Base-by-base conservation (phyloP, 2,329 filamentous ascomycete genomes). In the Cucurbitaria berberidis region DNA sequence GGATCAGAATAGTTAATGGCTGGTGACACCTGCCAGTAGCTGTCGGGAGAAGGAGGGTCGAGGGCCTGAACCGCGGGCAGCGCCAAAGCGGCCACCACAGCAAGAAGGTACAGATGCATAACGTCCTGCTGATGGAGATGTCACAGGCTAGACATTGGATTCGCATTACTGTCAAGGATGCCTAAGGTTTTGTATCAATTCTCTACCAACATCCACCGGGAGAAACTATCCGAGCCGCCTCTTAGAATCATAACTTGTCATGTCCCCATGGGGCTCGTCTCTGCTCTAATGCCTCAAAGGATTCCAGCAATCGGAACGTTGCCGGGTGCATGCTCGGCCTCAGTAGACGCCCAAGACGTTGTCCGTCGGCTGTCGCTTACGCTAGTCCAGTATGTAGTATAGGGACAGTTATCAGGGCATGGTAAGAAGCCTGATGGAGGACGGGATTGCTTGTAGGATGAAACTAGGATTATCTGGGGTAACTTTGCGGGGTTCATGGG, bases 1-100 rank as follows among this genome's bases (percentile, higher is more conserved):
- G 49, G 40, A n/a, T 59, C 56, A n/a, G 45, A 45, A 32, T 55
- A 53, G 46, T 59, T 47, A 21, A 59, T 55, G 18, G 56, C 45
- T 11, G 56, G 56, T 29, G 52, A 51, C 2, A 59, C 49, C 9
- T 55, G 46, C 56, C 56, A 59, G 38, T 55, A 55, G 21, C 40
- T 44, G n/a, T 53, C 49, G 22, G 56, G 52, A 11, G 48, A 29
- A n/a, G 52, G 55, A 9, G 38, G 43, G 18, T 34, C 13, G 13
- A 34, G 13, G 24, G 56, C 22, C 7, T 34, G 39, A 10, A 49
- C 45, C 29, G 16, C 11, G 2, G 44, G 30, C 29, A 51, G n/a
- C 3, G 42, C 34, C 10, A 16, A 22, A 29, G 40, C 19, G 11
- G 32, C 36, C 9, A 15, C 39, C 19, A 21, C 32, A 22, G 22